These are phyloP conservation scores for Fusarium coicis DNA, from an alignment of 2,329 filamentous ascomycete genomes.

Conservation along the genomic window DNA sequence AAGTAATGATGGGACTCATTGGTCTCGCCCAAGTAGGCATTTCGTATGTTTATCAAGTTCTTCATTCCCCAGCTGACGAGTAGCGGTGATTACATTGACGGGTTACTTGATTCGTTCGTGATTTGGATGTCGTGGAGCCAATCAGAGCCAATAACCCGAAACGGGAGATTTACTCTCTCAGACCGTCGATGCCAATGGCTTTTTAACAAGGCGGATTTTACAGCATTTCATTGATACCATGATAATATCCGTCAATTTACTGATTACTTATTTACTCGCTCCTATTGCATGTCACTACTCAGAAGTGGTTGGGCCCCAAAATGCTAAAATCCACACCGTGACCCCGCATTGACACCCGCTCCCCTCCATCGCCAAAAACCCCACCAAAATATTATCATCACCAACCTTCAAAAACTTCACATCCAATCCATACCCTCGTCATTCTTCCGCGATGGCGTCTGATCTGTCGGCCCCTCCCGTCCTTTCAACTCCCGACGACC, in stretches of 20 bases:
- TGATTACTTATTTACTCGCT: not conserved
- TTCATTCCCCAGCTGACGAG: not conserved
- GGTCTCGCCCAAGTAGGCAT: not conserved
- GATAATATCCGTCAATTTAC: not conserved
- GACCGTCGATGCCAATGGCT: no score
- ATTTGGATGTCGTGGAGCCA: not conserved
- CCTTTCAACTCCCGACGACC: conserved; percentile 71
- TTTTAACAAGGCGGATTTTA: rapidly evolving
- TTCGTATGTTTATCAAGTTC: not conserved
- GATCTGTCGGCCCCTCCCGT: conserved; percentile 66
- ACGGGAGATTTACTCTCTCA: not conserved
- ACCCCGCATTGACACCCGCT: conserved; percentile 48
- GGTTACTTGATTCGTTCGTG: conserved; percentile 20
- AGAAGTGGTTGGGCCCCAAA: not conserved
- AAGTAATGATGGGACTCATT: not conserved
- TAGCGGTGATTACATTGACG: conserved; percentile 10
- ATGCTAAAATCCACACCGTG: not conserved
- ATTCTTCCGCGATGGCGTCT: conserved; percentile 53
- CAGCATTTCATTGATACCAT: no score
- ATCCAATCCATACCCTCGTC: not conserved
- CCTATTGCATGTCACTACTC: no score
- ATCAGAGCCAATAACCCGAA: not conserved
- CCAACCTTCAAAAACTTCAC: conserved; percentile 12
- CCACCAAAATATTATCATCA: conserved; percentile 36
- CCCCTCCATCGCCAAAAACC: conserved; percentile 26